phyloP scores from a whole-genome alignment of 2,329 filamentous ascomycete genomes.

The Pyricularia sp. region DNA sequence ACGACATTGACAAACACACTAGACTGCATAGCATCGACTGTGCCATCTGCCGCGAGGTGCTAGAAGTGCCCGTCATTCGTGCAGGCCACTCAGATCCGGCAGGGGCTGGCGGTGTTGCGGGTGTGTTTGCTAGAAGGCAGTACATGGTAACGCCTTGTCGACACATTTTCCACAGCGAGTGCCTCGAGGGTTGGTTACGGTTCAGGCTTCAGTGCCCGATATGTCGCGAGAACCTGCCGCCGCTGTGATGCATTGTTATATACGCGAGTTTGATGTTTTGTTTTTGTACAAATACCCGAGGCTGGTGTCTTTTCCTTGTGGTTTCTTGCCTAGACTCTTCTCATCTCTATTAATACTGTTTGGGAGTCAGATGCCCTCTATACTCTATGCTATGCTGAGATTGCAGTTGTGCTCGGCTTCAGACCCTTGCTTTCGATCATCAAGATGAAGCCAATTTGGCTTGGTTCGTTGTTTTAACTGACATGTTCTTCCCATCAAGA shows the following conservation, averaged over 20 bases:
- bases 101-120: constrained; percentile 41
- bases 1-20: constrained; percentile 20
- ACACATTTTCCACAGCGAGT: constrained; percentile 89
- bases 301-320: not conserved
- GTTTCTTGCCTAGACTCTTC: not conserved
- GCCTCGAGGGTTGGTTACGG: constrained; percentile 93
- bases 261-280: not conserved
- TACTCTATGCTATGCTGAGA: not conserved
- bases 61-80: constrained; percentile 77
- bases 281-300: not conserved
- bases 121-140: constrained; percentile 66
- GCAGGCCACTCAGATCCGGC: constrained; percentile 41
- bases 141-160: constrained; percentile 98
- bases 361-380: not conserved
- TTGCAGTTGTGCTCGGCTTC: not conserved
- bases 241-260: constrained; percentile 42
- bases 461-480: no score
- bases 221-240: constrained; percentile 81
- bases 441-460: no score
- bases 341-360: not conserved
- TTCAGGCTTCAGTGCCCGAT: constrained; percentile 91
- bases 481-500: no score
- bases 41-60: constrained; percentile 85
- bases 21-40: constrained; percentile 63
- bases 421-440: no score